Evolutionary conservation across 768 basidiomycete genomes (phyloP).

Genomic region (Coprinellus micaceus): DNA sequence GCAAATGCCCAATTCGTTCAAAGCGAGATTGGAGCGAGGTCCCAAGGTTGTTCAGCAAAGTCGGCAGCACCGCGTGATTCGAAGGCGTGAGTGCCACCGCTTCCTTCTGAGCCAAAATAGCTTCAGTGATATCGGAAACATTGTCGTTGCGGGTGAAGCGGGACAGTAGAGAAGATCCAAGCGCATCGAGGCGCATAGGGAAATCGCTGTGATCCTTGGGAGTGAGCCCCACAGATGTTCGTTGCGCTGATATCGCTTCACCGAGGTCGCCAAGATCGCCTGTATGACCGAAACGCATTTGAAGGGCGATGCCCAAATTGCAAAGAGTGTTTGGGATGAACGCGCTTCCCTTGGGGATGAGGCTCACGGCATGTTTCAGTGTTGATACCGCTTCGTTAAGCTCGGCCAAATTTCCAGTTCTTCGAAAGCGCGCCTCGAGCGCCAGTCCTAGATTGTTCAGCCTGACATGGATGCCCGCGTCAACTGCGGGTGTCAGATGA

Average conservation of each 20-base stretch:
- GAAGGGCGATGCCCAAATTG: too few relatives aligned
- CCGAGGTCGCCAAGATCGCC: not conserved
- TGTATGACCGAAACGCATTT: too few relatives aligned
- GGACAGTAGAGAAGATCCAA: conserved; percentile 11
- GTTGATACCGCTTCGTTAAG: too few relatives aligned
- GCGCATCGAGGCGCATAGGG: too few relatives aligned
- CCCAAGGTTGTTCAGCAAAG: not conserved
- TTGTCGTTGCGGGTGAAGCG: conserved; percentile 23
- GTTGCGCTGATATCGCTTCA: too few relatives aligned
- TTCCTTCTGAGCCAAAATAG: not conserved
- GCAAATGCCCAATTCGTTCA: not conserved
- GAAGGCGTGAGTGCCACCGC: not conserved
- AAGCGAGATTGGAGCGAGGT: not conserved
- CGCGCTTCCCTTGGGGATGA: too few relatives aligned
- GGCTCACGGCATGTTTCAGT: too few relatives aligned
- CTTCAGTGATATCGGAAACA: conserved; percentile 13
- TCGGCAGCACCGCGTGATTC: not conserved
- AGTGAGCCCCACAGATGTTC: too few relatives aligned
- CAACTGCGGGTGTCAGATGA: not conserved
- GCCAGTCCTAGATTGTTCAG: conserved; percentile 2
- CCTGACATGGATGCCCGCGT: not conserved
- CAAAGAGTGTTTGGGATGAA: too few relatives aligned
- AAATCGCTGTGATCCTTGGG: too few relatives aligned
- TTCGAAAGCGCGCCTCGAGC: not conserved
- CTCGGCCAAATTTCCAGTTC: not conserved